Percentiles rank a stretch among this genome's conserved stretches.
These are phyloP conservation scores for Oryza glaberrima DNA, from an alignment of 176 grass and related monocot genomes.

Conservation along the genomic window DNA sequence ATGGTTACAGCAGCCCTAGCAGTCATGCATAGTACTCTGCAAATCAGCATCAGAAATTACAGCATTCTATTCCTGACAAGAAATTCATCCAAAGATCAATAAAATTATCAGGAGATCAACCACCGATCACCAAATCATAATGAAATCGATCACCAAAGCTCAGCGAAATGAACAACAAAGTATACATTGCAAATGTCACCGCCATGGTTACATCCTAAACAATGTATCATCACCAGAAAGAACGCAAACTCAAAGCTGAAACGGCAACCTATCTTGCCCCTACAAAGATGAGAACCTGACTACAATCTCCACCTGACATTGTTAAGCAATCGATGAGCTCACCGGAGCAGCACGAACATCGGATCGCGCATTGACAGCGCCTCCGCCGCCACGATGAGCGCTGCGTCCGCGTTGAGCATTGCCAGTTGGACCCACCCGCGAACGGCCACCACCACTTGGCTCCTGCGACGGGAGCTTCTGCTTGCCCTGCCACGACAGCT, in stretches of 20 bases:
- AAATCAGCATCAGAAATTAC: background rate
- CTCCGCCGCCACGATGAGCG: conserved; percentile 6
- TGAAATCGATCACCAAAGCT: background rate
- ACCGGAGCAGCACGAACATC: conserved; percentile 18
- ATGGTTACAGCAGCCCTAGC: background rate
- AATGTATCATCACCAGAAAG: conserved; percentile 40
- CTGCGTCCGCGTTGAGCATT: conserved; percentile 38
- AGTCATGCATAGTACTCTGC: background rate
- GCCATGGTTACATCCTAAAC: conserved; percentile 51
- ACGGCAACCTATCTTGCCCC: conserved; percentile 72
- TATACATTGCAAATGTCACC: conserved; percentile 55
- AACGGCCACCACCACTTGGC: background rate
- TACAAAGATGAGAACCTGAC: background rate
- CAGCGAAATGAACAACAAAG: conserved; percentile 19
- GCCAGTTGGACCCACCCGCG: conserved; percentile 2
- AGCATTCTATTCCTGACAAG: background rate
- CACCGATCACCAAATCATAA: too few species aligned
- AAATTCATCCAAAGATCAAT: background rate
- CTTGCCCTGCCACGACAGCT: conserved; percentile 41
- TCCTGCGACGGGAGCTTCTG: conserved; percentile 45
- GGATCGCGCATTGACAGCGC: conserved; percentile 27
- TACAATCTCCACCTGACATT: conserved; percentile 2
- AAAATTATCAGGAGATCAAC: background rate
- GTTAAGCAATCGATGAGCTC: conserved; percentile 17
- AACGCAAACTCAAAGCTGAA: conserved; percentile 39